Conservation (phyloP, 306 rosid genomes). For the Alnus rubra region DNA sequence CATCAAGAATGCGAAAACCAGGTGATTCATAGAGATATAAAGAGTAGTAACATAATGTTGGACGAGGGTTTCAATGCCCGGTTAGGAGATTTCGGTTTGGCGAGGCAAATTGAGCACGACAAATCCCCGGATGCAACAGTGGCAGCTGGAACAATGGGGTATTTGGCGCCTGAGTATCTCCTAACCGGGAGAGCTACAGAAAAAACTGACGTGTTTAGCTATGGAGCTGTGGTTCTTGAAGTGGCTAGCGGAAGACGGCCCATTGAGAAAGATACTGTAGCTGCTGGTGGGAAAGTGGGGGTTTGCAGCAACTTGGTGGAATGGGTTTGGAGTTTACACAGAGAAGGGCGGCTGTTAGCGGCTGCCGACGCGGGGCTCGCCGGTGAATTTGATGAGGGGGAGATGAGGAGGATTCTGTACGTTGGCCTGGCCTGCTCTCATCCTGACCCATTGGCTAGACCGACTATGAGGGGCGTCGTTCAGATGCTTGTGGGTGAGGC, state of each 20-base stretch:
- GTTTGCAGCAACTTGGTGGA: constrained; percentile 77
- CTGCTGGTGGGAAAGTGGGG: constrained; percentile 55
- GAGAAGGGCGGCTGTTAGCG: constrained; percentile 63
- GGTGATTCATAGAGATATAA: constrained; percentile 91
- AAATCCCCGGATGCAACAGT: constrained; percentile 95
- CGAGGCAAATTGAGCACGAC: constrained; percentile 92
- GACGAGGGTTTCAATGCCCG: constrained; percentile 93
- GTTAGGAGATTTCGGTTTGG: constrained; percentile 90
- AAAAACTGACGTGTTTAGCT: constrained; percentile 92
- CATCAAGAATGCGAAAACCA: constrained; percentile 98
- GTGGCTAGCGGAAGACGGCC: constrained; percentile 94
- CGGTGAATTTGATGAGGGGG: constrained; percentile 63
- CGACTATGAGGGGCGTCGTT: constrained; percentile 79
- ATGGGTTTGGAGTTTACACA: constrained; percentile 93
- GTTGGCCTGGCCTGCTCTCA: constrained; percentile 89
- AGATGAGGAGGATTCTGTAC: constrained; percentile 65
- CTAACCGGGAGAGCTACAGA: constrained; percentile 87
- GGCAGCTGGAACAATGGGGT: constrained; percentile 99
- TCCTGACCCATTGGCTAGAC: constrained; percentile 74
- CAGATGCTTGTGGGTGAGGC: constrained; percentile 92
- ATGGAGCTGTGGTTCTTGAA: constrained; percentile 92
- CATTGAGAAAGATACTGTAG: constrained; percentile 65
- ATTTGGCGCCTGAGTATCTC: constrained; percentile 91
- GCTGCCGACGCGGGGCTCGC: constrained; percentile 71
- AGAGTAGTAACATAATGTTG: constrained; percentile 88